Evolutionary conservation across 2,329 filamentous ascomycete genomes (phyloP).

Genomic region (Aspergillus fructus): DNA sequence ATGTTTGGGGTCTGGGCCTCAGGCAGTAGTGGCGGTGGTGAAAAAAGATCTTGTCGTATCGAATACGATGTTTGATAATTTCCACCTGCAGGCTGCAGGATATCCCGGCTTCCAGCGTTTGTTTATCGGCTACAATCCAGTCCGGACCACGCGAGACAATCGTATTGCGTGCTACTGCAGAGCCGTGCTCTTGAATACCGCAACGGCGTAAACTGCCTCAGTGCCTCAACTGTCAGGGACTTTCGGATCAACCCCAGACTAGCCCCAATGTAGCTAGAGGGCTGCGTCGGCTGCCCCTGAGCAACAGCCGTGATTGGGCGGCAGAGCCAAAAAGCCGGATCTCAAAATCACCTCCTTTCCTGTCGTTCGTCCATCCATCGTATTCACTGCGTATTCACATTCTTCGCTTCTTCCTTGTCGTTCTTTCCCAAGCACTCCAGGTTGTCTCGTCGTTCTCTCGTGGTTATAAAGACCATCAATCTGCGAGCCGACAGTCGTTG

Average conservation of each 20-base stretch:
- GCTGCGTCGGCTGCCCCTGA: background rate
- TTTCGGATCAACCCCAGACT: constrained; percentile 10
- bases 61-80: constrained; percentile 1
- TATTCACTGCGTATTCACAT: constrained; percentile 12
- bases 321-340: constrained; percentile 16
- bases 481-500: background rate
- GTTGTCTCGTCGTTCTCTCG: background rate
- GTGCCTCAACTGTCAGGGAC: background rate
- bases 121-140: too few relatives aligned
- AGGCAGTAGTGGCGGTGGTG: background rate
- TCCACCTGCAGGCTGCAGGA: background rate
- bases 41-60: constrained; percentile 2
- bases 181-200: background rate
- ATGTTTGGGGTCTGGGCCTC: background rate
- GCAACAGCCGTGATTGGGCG: constrained; percentile 18
- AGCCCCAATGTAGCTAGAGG: constrained; percentile 1
- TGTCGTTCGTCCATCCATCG: constrained; percentile 19
- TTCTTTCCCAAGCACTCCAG: background rate
- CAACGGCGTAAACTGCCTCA: too few relatives aligned
- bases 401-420: constrained; percentile 10
- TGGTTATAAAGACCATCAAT: background rate
- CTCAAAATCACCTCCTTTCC: constrained; percentile 23
- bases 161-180: background rate
- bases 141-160: background rate
- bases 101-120: background rate